Base-by-base conservation (phyloP, 2,329 filamentous ascomycete genomes). In the Didymella pomorum region DNA sequence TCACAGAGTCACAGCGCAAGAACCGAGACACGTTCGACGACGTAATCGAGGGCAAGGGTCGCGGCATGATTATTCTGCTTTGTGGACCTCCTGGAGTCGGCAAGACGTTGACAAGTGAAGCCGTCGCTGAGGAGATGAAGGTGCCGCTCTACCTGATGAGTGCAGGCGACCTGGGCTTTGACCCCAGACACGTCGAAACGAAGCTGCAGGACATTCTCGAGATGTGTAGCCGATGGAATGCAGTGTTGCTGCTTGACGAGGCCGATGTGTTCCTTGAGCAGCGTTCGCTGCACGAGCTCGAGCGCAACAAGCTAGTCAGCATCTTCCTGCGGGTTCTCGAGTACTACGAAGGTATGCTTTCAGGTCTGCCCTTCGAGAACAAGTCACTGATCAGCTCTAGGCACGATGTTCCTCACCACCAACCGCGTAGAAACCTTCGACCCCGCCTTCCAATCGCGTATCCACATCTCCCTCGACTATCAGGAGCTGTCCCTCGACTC, bases 1-100 rank as follows among this genome's bases (percentile, higher is more conserved):
- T 96, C 2, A 92, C 96, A 2, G 88, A 91, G 87, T 6, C 91
- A 92, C 79, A 93, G 90, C 64, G 92, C 89, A 74, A 88, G 92
- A 58, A 87, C 87, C 0, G 86, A 2, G 84, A 89, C 69, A 91
- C 87, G 56, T 93, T 95, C 63, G 91, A 96, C 75, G 92, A 83
- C 60, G 79, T 82, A 3, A 79, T 82, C 14, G 78, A 79, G 65
- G 92, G 92, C 67, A 96, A 96, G 75, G 92, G 92, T 52, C 92
- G 90, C 68, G 92, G 93, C 1, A 86, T 96, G 14, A 91, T 96
- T 35, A 83, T 84, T 28, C 89, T 96, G 3, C 84, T 96, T 1
- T 91, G 94, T 67, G 92, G 92, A 1, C 90, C 91, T 12, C 92
- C 92, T 0, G 92, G 92, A 25, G 94, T 92, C 0, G 92, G 92